Base-by-base conservation (phyloP, 306 rosid genomes). In the Pyrus betulifolia region DNA sequence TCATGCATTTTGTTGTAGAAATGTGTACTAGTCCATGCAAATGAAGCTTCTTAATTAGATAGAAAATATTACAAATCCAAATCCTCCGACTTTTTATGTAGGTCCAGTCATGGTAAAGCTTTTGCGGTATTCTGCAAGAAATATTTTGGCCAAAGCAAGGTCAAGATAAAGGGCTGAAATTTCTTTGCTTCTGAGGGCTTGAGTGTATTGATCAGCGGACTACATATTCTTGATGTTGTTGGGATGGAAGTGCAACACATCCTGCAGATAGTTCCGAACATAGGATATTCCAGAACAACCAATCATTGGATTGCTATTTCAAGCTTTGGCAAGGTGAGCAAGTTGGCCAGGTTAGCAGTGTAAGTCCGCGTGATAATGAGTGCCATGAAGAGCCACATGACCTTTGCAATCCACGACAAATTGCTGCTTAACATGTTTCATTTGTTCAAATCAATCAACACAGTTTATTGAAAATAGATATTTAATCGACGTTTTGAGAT, bases 81-180 rank as follows among this genome's bases (percentile, higher is more conserved):
- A 76, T 3, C 84, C 84, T 40, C 77, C 78, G 46, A 68, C 61
- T 49, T 78, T 77, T 58, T 73, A 23, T 27, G 72, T 6, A 58
- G 62, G 67, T 40, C 77, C 77, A 1, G 76, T 15, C 25, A 70
- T 77, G 57, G 60, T 44, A 58, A 70, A 51, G 21, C 28, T 57
- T 14, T 63, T 68, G 51, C 84, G 76, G 61, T 76, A 17, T 18
- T 63, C 55, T 8, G 77, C 59, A 6, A 71, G 80, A 60, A 75
- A 70, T n/a, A 81, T 3, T 31, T 76, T 81, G 33, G 72, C 74
- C 5, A 52, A 70, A 35, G 81, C 54, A 18, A 31, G 77, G 21
- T 71, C 78, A 54, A 81, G 28, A 68, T 76, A 70, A 11, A 79
- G 49, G 22, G 62, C 69, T 8, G 61, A 30, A 23, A 75, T 80